These are phyloP conservation scores for Stramenopiles sp. DNA, from an alignment of 352 stramenopile genomes.

Conservation along the genomic window DNA sequence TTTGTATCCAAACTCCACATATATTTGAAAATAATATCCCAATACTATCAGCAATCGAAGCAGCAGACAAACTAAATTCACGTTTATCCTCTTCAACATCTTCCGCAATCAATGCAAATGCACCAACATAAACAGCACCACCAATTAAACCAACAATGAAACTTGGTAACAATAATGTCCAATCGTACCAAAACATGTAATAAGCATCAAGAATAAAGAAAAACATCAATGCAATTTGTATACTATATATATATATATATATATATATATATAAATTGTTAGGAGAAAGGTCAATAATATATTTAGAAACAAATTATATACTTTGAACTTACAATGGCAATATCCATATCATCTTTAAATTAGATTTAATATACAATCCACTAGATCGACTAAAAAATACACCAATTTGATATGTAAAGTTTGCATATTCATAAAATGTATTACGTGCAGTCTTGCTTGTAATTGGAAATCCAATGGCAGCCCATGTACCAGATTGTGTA, in stretches of 20 bases:
- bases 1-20: conserved; percentile 58
- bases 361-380: conserved; percentile 46
- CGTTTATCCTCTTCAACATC: conserved; percentile 40
- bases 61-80: conserved; percentile 59
- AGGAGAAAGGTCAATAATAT: no score
- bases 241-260: no score
- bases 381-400: conserved; percentile 73
- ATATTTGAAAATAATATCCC: conserved; percentile 69
- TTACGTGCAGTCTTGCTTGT: conserved; percentile 36
- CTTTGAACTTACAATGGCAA: conserved; percentile 55
- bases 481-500: conserved; percentile 75
- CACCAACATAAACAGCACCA: conserved; percentile 68
- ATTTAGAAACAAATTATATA: no score
- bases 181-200: conserved; percentile 60
- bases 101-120: conserved; percentile 56
- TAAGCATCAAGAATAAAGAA: conserved; percentile 59
- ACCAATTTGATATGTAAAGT: conserved; percentile 67
- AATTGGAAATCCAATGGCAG: conserved; percentile 72
- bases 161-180: conserved; percentile 42
- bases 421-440: conserved; percentile 63
- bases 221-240: conserved; percentile 55
- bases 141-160: conserved; percentile 63
- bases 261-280: no score
- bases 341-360: conserved; percentile 47
- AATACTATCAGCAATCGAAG: conserved; percentile 61